Base-by-base conservation (phyloP, 176 grass and related monocot genomes). In the Raddia guianensis region DNA sequence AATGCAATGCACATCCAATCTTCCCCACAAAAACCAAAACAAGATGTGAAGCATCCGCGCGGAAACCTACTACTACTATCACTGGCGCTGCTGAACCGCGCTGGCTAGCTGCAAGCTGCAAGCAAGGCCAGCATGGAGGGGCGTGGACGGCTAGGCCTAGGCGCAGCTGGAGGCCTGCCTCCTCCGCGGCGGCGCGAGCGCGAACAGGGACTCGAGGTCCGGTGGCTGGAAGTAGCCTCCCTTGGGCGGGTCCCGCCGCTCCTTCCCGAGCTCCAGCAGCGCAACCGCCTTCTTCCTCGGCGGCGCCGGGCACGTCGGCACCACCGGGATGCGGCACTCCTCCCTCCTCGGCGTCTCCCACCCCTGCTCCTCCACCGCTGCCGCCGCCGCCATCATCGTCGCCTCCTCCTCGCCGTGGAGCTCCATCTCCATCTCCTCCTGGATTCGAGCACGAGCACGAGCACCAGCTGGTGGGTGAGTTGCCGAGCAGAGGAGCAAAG, bases 181-280 rank as follows among this genome's bases (percentile, higher is more conserved):
- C 64, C 87, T 76, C 64, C 87, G 79, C 55, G 47, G 79, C 78
- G 84, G 85, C 62, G 71, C 72, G 45, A 75, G 69, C 72, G 72
- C 19, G 85, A 97, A 94, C 13, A 97, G 63, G 12, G 85, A 73
- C 85, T 97, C 94, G 34, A 97, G 86, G 71, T 97, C 94, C 51
- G 91, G 91, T 76, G 89, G 91, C 66, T 94, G 76, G 76, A 94
- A 97, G 85, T 92, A 97, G 0, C 83, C 94, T 2, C 70, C 93
- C 87, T 90, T 88, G 44, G 91, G 94, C 27, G 89, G 89, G 4
- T 50, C 79, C 49, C 80, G 49, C 21, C 76, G 76, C 72, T 78
- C 56, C 75, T 6, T 71, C 65, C 27, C 74, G 9, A 77, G 13
- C 50, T 35, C 68, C 53, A 40, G 3, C 48, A 64, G 6, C 33